Base-by-base conservation (phyloP, 352 stramenopile genomes). In the Phytophthora sojae region DNA sequence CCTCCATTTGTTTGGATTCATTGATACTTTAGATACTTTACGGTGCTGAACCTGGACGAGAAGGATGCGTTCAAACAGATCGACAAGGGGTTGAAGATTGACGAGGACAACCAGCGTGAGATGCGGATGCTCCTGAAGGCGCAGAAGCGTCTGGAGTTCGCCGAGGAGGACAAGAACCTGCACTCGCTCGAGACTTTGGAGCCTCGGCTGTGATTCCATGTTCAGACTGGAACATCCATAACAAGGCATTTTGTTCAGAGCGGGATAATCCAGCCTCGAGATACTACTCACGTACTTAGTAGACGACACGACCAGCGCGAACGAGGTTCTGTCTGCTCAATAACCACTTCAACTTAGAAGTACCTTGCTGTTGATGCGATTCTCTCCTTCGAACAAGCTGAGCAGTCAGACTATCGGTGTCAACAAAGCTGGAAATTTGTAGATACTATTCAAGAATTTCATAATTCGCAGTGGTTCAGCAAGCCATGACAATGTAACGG, bases 61-160 rank as follows among this genome's bases (percentile, higher is more conserved):
- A 72, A 76, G 6, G 71, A 76, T 26, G 67, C 80, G 30, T 65
- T 76, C 45, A 80, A 83, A 57, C 26, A 73, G 57, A 89, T 91
- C 63, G 50, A 79, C 6, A 88, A 79, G 60, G 76, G 80, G 3
- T 59, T 91, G 17, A 65, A 69, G 35, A 73, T 82, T 17, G 79
- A 89, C 26, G 76, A 90, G 30, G 44, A 62, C 35, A 81, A 84
- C 50, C 82, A 90, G 59, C 64, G 73, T 2, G 76, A 80, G 37
- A 88, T 90, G 82, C 73, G 74, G 44, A 75, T 75, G 30, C 57
- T 88, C 25, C 54, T 88, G 65, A 90, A 90, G 64, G 82, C 82
- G 5, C 80, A 88, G 49, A 88, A 88, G 55, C 80, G 82, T 19
- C 74, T 81, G 35, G 71, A 82, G 25, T 90, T 90, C 66, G 78